A percentile compares a stretch with the other conserved stretches of the same genome.
Conservation (phyloP, 306 rosid species). For the Castanea crenata region DNA sequence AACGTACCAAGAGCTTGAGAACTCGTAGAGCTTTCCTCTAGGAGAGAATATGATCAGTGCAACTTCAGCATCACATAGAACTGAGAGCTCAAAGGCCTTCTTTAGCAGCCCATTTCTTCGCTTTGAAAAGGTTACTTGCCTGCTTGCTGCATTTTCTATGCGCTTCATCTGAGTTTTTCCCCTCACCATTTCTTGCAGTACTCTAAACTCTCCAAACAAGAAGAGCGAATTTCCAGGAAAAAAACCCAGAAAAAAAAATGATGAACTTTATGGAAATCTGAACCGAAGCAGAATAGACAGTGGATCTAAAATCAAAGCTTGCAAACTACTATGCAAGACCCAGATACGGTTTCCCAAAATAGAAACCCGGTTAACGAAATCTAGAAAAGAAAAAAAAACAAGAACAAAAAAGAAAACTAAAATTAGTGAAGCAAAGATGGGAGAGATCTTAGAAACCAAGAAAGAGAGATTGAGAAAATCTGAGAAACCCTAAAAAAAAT, state of each 20-base stretch:
- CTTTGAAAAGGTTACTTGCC: constrained; percentile 93
- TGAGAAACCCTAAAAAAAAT: constrained; percentile 36
- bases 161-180: constrained; percentile 95
- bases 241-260: not conserved
- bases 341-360: constrained; percentile 20
- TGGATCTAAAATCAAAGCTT: not conserved
- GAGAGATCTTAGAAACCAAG: constrained; percentile 12
- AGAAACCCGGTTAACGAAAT: constrained; percentile 17
- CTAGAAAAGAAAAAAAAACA: not conserved
- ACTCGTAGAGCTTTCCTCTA: constrained; percentile 89
- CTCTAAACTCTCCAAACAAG: not conserved
- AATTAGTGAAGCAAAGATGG: constrained; percentile 3
- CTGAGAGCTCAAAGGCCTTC: constrained; percentile 91
- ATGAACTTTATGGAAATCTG: constrained; percentile 9
- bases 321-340: not conserved
- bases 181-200: constrained; percentile 59
- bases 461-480: not conserved
- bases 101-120: constrained; percentile 83
- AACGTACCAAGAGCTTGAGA: constrained; percentile 71
- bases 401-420: not conserved
- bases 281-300: constrained; percentile 13
- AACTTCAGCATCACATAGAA: constrained; percentile 95
- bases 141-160: constrained; percentile 77
- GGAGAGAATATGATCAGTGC: constrained; percentile 81
- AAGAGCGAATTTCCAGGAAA: not conserved